Percentiles rank a stretch among this genome's conserved stretches.
phyloP scores from a whole-genome alignment of 2,329 filamentous ascomycete genomes.

The Diaporthe aspalathi region DNA sequence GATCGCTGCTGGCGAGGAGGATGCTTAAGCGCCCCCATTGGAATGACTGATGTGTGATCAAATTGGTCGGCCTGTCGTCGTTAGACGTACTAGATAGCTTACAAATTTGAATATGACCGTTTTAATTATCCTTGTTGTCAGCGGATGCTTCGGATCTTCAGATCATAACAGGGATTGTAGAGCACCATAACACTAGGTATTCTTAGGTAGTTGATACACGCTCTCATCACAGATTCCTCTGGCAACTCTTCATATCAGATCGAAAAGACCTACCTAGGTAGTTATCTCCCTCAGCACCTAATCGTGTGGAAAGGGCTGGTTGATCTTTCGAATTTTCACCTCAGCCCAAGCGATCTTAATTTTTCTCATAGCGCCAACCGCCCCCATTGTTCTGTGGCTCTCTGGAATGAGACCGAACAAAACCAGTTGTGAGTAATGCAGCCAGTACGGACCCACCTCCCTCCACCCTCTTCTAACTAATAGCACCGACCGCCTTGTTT shows the following conservation, averaged over 20 bases:
- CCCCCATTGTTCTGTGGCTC: slow-evolving; percentile 4
- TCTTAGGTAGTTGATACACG: too few relatives aligned
- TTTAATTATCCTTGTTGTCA: background rate
- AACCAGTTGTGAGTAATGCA: slow-evolving; percentile 41
- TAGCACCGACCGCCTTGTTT: slow-evolving; percentile 42
- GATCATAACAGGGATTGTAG: too few relatives aligned
- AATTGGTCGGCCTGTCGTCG: background rate
- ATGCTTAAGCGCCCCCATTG: background rate
- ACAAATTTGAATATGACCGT: background rate
- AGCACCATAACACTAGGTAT: too few relatives aligned
- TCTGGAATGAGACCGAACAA: slow-evolving; percentile 32
- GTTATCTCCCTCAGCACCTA: too few relatives aligned
- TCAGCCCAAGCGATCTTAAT: background rate
- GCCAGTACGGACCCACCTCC: slow-evolving; percentile 45
- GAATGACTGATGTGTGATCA: background rate
- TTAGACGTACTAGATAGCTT: background rate
- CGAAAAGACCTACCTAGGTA: too few relatives aligned
- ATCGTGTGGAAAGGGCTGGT: too few relatives aligned
- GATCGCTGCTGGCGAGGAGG: slow-evolving; percentile 25
- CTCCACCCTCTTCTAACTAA: slow-evolving; percentile 41
- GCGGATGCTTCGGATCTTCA: too few relatives aligned
- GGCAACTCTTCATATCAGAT: too few relatives aligned
- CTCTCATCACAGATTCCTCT: too few relatives aligned
- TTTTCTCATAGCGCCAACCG: background rate
- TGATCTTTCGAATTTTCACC: background rate